Base-by-base conservation (phyloP, 2,329 filamentous ascomycete species). In the Ambrosiella beaveri region DNA sequence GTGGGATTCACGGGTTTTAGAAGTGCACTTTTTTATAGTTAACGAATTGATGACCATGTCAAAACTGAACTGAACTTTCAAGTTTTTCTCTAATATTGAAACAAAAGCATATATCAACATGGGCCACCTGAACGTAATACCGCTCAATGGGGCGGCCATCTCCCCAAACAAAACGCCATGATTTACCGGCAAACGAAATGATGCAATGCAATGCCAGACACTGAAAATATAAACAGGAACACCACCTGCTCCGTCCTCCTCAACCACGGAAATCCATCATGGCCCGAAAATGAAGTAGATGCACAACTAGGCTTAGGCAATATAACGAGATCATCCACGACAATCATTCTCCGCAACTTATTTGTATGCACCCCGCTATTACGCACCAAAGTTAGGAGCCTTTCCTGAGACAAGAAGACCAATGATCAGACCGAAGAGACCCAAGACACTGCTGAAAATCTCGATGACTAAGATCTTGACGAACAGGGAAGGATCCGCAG, bases 401-500 rank as follows among this genome's bases (percentile, higher is more conserved):
- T 93, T 95, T 69, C 84, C 79, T 60, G 88, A 87, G 56, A 97
- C 79, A 63, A 98, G 77, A 58, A 98, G 79, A 51, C 94, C 93
- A 64, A 98, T 84, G 67, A 98, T 98, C 63, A 98, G 78, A 60
- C 93, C 94, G 67, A 98, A 98, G 2, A 98, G 81, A 63, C 94
- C 93, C 9, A 98, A 78, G 54, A 98, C 91, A 45, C 91, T 97
- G 69, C 90, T 96, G 77, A 98, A 98, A 70, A 98, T 98, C 73
- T 98, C 94, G 67, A 98, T 94, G 64, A 98, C 91, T 56, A 98
- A 82, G 64, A 98, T 95, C 75, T 95, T 96, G 73, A 98, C 91
- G 72, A 98, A 98, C 88, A 98, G 77, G 62, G 81, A 85, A 47
- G 88, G 79, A 69, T 98, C 93, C 13, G 93, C 88, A 62, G 94